Conservation (phyloP, 805 yeast genomes). For the Debaryomyces hansenii region DNA sequence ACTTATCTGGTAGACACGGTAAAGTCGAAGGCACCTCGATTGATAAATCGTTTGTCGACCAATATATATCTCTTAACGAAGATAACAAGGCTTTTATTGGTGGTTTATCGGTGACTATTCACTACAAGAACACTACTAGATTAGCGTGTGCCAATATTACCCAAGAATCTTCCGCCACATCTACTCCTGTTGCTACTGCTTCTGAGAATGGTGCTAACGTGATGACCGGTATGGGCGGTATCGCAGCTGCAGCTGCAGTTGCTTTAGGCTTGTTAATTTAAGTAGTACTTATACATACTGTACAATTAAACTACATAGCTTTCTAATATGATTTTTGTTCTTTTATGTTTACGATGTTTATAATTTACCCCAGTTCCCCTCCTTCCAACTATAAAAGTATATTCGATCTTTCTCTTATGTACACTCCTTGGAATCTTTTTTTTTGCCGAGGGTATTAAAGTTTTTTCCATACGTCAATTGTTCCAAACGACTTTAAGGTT, state of each 20-base stretch:
- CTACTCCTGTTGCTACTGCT: constrained; percentile 1
- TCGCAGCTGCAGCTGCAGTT: constrained; percentile 5
- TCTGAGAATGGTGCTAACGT: constrained; percentile 4
- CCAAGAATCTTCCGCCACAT: constrained; percentile 5
- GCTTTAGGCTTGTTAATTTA: constrained; percentile 12
- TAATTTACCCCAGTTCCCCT: too few relatives aligned
- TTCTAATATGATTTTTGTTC: too few relatives aligned
- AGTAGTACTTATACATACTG: neutral
- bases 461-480: too few relatives aligned
- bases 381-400: too few relatives aligned
- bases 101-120: constrained; percentile 36
- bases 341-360: too few relatives aligned
- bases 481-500: too few relatives aligned
- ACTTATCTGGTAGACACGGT: constrained; percentile 43
- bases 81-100: constrained; percentile 29
- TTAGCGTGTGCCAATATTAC: constrained; percentile 42
- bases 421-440: too few relatives aligned
- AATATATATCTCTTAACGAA: constrained; percentile 32
- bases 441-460: too few relatives aligned
- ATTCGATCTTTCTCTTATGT: too few relatives aligned
- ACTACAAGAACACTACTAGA: constrained; percentile 30
- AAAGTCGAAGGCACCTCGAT: constrained; percentile 25
- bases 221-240: constrained; percentile 6
- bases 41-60: constrained; percentile 25
- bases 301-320: neutral